Base-by-base conservation (phyloP, 108 stramenopile species). In the Fistulifera pelliculosa region DNA sequence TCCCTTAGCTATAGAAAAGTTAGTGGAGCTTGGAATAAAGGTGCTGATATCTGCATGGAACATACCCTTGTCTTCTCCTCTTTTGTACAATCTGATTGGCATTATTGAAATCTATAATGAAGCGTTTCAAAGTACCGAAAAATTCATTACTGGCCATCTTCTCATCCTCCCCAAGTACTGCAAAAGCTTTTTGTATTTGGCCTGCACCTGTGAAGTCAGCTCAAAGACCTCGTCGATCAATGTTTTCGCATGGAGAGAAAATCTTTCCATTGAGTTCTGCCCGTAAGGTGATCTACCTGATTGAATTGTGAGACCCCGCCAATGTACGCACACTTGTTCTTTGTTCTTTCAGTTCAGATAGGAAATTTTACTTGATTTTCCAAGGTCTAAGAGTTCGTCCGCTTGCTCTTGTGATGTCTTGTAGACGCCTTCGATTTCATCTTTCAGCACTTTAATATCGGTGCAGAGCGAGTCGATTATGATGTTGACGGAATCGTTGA, bases 151-250 rank as follows among this genome's bases (percentile, higher is more conserved):
- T 78, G 13, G 76, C 49, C 87, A 91, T 88, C 0, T 75, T 80
- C 22, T 84, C 83, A 57, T 91, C 85, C 76, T 94, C 93, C 8
- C 93, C 89, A 42, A 91, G 66, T 91, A 94, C 18, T 58, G 44
- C 41, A 94, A 58, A 0, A 90, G 55, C 10, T 61, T 63, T 27
- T 48, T 59, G 52, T 79, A 87, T 12, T 80, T 86, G 49, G 66
- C 66, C 60, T 87, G 73, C 8, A 81, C 73, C 7, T 78, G 65
- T 14, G 75, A 61, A 24, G 65, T 80, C 23, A 66, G 60, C 17
- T 70, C 69, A 43, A 62, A 42, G 1, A 75, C 74, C 45, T 83
- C 75, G 39, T 75, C 54, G 14, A 74, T 70, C 24, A 58, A 52
- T 27, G 61, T 60, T 38, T 79, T 62, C 1, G 84, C 77, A 48